Evolutionary conservation across 805 yeast genomes (phyloP).

Genomic region (Pichia occidentalis): DNA sequence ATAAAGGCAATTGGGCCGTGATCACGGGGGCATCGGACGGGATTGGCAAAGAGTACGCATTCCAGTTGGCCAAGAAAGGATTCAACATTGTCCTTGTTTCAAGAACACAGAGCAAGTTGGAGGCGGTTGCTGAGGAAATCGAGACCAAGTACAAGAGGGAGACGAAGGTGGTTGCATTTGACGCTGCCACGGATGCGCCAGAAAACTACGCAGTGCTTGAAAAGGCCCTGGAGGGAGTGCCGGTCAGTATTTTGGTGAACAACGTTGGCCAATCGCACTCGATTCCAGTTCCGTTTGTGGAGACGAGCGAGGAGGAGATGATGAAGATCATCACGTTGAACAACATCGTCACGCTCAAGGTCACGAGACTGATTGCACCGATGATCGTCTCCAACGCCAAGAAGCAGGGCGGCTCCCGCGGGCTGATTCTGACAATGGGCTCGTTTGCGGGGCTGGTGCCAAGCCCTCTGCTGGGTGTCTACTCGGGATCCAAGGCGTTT

Average conservation of each 20-base stretch:
- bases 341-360: slow-evolving; percentile 72
- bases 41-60: slow-evolving; percentile 86
- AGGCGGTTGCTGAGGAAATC: slow-evolving; percentile 56
- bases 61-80: slow-evolving; percentile 79
- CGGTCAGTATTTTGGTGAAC: slow-evolving; percentile 73
- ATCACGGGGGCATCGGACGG: slow-evolving; percentile 98
- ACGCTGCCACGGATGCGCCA: slow-evolving; percentile 59
- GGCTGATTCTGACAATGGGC: slow-evolving; percentile 89
- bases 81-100: slow-evolving; percentile 80
- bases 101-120: slow-evolving; percentile 74
- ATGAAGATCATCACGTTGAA: slow-evolving; percentile 78
- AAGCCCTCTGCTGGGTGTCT: slow-evolving; percentile 85
- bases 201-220: slow-evolving; percentile 50
- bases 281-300: slow-evolving; percentile 88
- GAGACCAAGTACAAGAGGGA: slow-evolving; percentile 51
- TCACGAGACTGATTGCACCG: slow-evolving; percentile 78
- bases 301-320: slow-evolving; percentile 70
- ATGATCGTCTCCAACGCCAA: slow-evolving; percentile 50
- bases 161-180: slow-evolving; percentile 68
- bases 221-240: slow-evolving; percentile 42
- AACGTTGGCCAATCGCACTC: slow-evolving; percentile 94
- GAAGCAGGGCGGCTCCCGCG: slow-evolving; percentile 39
- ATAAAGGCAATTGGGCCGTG: slow-evolving; percentile 78
- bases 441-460: slow-evolving; percentile 94
- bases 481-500: slow-evolving; percentile 94